Evolutionary conservation across 192 early-diverging fungal genomes (phyloP), one percentile per base, ranked within the genome.

Genomic region (Chytriomyces hyalinus): DNA sequence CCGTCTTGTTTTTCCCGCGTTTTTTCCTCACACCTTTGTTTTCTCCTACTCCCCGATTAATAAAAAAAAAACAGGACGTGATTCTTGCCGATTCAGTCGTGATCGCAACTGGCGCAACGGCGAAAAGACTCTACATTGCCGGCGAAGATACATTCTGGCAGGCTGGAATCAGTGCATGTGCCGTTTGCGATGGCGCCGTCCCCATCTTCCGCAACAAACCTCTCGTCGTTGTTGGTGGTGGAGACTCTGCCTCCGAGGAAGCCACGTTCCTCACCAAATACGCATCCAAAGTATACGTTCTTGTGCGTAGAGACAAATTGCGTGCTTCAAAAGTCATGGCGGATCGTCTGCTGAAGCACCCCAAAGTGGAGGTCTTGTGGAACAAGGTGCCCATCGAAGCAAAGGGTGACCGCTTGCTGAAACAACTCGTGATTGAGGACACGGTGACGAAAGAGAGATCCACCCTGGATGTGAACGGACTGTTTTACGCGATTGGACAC

Each of bases 401-500:
- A 67, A 91, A 94, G 77, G 97, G 97, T 75, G 91, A 98, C 72
- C 91, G 93, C 43, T 80, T 94, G 59, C 86, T 99, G 72, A 87
- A 87, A 43, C 80, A 86, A 2, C 85, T 98, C 13, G 88, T 87
- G 22, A 85, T 94, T 78, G 78, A 93, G 84, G 89, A 96, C 82
- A 96, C 93, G 69, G 84, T 88, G 68, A 92, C 93, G 15, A 84
- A 87, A 17, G 91, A 92, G 82, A 84, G 61, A 36, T 77, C 85
- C 73, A 85, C 90, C 24, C 82, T 97, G 64, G 8, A 87, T 20
- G 92, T 92, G 51, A 96, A 92, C 72, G 97, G 97, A 49, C 85
- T 98, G 65, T 98, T 99, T 84, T 99, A 98, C 82, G 97, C 97
- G 43, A 98, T 99, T 81, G 97, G 97, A 57, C 97, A 99, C 83